Conservation (phyloP, 306 rosid genomes). For the Oemleria cerasiformis region DNA sequence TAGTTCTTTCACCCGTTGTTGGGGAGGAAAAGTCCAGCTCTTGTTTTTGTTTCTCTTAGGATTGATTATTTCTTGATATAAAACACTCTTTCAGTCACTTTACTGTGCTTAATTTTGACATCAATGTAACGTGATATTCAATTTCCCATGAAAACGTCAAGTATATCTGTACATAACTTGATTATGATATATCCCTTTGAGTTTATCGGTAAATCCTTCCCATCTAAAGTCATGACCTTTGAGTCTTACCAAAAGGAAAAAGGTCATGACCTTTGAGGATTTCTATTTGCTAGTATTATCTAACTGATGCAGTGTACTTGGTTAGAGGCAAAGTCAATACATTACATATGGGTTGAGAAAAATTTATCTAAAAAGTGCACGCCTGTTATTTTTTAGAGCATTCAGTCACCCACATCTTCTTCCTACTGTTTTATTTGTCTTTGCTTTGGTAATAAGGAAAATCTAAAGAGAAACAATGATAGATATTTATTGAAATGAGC, state of each 20-base stretch:
- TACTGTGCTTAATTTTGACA: background rate
- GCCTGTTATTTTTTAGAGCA: no score
- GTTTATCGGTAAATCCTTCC: background rate
- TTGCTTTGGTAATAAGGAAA: no score
- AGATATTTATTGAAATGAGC: background rate
- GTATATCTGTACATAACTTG: background rate
- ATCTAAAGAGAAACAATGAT: background rate
- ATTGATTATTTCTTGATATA: background rate
- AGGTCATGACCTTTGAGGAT: background rate
- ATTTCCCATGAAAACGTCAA: background rate
- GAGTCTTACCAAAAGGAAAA: no score
- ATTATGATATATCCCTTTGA: no score
- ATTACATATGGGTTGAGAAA: no score
- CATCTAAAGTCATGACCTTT: background rate
- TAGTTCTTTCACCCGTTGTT: background rate
- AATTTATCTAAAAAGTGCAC: no score
- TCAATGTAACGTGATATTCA: background rate
- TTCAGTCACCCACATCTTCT: no score
- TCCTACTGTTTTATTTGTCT: no score
- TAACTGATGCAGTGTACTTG: background rate
- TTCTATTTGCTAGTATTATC: background rate
- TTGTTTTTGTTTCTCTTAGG: background rate
- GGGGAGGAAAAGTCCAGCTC: background rate
- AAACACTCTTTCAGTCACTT: background rate
- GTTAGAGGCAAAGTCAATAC: background rate